These are phyloP conservation scores for Terana coerulea DNA, from an alignment of 768 basidiomycete genomes.

Conservation along the genomic window DNA sequence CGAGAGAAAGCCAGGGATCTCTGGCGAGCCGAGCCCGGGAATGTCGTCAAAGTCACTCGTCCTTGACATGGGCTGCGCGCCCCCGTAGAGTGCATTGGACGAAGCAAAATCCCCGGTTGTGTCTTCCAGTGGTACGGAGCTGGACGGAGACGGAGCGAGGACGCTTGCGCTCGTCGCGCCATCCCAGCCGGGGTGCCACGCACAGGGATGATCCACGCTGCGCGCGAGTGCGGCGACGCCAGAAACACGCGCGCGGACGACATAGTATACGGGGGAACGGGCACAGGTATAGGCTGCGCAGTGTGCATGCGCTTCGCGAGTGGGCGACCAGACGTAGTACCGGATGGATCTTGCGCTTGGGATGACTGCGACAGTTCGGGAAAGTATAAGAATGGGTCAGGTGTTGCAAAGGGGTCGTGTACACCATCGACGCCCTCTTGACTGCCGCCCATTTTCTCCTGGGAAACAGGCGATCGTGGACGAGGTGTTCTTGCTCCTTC, in stretches of 20 bases:
- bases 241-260: neutral
- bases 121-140: neutral
- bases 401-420: neutral
- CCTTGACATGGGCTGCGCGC: neutral
- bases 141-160: neutral
- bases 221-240: constrained; percentile 31
- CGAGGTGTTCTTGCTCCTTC: too few species aligned
- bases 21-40: neutral
- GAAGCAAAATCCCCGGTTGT: neutral
- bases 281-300: neutral
- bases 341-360: too few species aligned
- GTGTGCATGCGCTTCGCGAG: neutral
- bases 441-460: too few species aligned
- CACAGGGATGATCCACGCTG: constrained; percentile 56
- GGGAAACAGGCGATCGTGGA: too few species aligned
- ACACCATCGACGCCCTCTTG: too few species aligned
- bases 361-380: neutral
- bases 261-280: neutral
- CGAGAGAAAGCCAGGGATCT: neutral
- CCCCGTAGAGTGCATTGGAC: neutral
- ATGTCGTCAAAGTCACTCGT: neutral
- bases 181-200: constrained; percentile 44
- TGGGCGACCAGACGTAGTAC: too few species aligned
- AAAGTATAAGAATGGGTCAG: neutral
- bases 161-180: neutral